Evolutionary conservation across 139 green algal species (phyloP).

Genomic region (Coelastrella sp.): DNA sequence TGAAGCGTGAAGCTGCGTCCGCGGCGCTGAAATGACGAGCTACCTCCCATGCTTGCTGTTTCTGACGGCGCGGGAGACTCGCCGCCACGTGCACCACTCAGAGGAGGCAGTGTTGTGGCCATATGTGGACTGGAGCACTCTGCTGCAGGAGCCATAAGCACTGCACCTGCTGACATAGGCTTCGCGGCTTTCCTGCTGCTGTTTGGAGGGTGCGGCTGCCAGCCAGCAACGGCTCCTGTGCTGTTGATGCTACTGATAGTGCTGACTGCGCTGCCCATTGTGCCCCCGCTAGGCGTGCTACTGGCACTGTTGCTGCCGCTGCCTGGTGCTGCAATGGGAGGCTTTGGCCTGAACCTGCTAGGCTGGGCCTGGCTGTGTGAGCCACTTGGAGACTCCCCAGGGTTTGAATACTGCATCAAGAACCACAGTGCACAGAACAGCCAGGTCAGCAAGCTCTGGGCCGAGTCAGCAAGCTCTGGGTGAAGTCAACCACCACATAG

Average conservation of each 20-base stretch:
- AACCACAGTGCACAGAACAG: neutral
- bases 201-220: slow-evolving; percentile 30
- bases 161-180: neutral
- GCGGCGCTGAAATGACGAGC: neutral
- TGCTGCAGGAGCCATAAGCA: neutral
- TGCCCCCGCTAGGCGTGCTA: slow-evolving; percentile 32
- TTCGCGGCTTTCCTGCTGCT: slow-evolving; percentile 3
- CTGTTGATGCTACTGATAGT: neutral
- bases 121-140: slow-evolving; percentile 5
- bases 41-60: no score
- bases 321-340: slow-evolving; percentile 11
- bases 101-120: neutral
- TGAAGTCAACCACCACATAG: no score
- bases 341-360: slow-evolving; percentile 22
- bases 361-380: neutral
- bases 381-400: slow-evolving; percentile 28
- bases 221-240: neutral
- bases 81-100: neutral
- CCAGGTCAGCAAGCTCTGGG: neutral
- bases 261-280: neutral
- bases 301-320: slow-evolving; percentile 40
- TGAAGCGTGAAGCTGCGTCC: neutral
- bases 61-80: neutral
- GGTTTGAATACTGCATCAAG: neutral
- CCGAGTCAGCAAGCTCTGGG: neutral